Evolutionary conservation across 2,329 filamentous ascomycete species (phyloP).

Genomic region (Fusarium dlaminii): DNA sequence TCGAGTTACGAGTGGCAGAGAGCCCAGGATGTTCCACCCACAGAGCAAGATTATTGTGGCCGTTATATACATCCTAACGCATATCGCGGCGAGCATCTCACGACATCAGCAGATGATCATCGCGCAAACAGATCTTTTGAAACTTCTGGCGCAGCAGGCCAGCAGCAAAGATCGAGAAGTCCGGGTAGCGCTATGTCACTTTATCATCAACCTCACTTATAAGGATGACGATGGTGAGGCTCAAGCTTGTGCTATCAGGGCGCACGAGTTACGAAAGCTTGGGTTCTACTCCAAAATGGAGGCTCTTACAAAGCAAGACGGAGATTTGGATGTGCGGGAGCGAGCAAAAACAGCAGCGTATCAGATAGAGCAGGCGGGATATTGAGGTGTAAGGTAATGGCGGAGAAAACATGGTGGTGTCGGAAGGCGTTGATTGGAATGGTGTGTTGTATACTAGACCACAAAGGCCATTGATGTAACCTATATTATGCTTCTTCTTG

Average conservation of each 20-base stretch:
- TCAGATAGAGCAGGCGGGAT: slow-evolving; percentile 67
- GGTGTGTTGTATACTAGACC: slow-evolving; percentile 6
- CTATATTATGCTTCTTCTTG: background rate
- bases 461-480: slow-evolving; percentile 2
- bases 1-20: slow-evolving; percentile 50
- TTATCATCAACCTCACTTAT: slow-evolving; percentile 87
- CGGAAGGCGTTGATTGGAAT: slow-evolving; percentile 3
- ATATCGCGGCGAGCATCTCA: slow-evolving; percentile 84
- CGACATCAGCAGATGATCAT: slow-evolving; percentile 82
- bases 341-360: slow-evolving; percentile 81
- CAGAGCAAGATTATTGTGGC: slow-evolving; percentile 77
- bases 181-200: slow-evolving; percentile 81
- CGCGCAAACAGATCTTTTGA: slow-evolving; percentile 78
- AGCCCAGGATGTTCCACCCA: slow-evolving; percentile 64
- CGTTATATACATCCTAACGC: slow-evolving; percentile 84
- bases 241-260: slow-evolving; percentile 71
- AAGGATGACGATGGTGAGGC: slow-evolving; percentile 78
- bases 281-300: slow-evolving; percentile 76
- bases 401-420: background rate
- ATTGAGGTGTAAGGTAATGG: slow-evolving; percentile 16
- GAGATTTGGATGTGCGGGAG: slow-evolving; percentile 84
- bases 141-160: slow-evolving; percentile 77
- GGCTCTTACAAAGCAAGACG: slow-evolving; percentile 70
- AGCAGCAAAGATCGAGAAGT: slow-evolving; percentile 77
- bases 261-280: slow-evolving; percentile 72